Evolutionary conservation across 805 yeast genomes (phyloP), one percentile per base, ranked within the genome.

Genomic region (Wickerhamomyces rabaulensis): DNA sequence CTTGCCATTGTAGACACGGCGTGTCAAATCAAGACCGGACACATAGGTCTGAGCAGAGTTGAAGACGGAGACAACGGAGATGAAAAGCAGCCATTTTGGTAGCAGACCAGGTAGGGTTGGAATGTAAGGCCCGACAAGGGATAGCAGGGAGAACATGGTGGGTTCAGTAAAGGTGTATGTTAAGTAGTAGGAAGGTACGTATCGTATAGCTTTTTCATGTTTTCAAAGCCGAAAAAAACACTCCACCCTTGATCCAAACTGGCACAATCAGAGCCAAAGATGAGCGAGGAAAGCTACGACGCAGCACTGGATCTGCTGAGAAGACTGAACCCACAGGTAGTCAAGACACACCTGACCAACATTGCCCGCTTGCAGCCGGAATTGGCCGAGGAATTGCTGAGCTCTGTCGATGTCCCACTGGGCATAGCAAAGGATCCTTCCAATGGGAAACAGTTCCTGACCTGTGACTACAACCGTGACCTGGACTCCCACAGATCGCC

Each of bases 391-490:
- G 99, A 92, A 53, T 72, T 92, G 49, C 71, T 92, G 42, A 79
- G 95, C 6, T 78, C 94, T 0, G 90, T 92, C 12, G 99, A 92
- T 66, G 82, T 84, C 43, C 98, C 98, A 22, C 71, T 92, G 55
- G 67, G 70, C 36, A 69, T 78, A 39, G 50, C 62, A 2, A 49
- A 50, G 26, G 63, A 59, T 43, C 48, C 52, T 8, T 53, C 60
- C 25, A 40, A 45, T 2, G 87, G 87, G 10, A 85, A 85, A 65
- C 77, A 76, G 48, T 92, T 74, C 62, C 74, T 92, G 47, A 79
- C 91, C 44, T 92, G 98, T 67, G 99, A 92, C 64, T 92, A 92
- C 64, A 92, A 92, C 66, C 76, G 99, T 55, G 99, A 92, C 61
- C 91, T 95, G 8, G 98, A 92, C 66, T 82, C 91, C 19, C 87